Evolutionary conservation across 352 stramenopile genomes (phyloP).

Genomic region (Globisporangium recalcitrans): DNA sequence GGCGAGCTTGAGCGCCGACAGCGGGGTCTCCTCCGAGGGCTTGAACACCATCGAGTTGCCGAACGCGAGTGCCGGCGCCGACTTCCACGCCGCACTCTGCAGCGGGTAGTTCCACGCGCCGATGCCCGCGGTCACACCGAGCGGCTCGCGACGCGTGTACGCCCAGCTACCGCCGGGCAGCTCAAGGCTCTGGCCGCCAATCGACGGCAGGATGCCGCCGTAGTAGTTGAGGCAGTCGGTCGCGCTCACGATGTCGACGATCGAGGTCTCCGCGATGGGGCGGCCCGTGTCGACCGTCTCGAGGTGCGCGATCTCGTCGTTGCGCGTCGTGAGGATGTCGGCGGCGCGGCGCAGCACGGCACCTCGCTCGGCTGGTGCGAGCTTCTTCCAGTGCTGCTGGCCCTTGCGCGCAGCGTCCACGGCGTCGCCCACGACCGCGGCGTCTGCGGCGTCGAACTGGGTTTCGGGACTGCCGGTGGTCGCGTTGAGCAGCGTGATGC

Average conservation of each 20-base stretch:
- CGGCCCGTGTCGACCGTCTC: constrained; percentile 79
- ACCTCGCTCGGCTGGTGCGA: constrained; percentile 55
- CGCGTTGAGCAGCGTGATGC: constrained; percentile 61
- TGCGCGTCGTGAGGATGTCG: constrained; percentile 51
- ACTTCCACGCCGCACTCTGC: constrained; percentile 79
- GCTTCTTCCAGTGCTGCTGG: constrained; percentile 60
- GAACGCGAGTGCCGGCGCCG: constrained; percentile 72
- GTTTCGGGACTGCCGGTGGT: constrained; percentile 43
- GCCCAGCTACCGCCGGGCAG: constrained; percentile 61
- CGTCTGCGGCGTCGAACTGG: constrained; percentile 42
- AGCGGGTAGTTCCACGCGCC: constrained; percentile 84
- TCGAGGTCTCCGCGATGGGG: constrained; percentile 64
- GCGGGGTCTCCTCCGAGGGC: constrained; percentile 82
- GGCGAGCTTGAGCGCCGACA: constrained; percentile 60
- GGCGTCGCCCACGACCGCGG: constrained; percentile 41
- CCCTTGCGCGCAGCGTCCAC: constrained; percentile 35
- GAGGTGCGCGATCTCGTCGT: constrained; percentile 59
- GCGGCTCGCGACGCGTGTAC: constrained; percentile 70
- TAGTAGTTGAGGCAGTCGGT: constrained; percentile 81
- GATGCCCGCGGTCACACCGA: constrained; percentile 70
- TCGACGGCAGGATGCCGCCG: constrained; percentile 49
- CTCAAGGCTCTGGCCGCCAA: constrained; percentile 69
- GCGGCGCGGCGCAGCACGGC: constrained; percentile 57
- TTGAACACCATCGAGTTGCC: constrained; percentile 93
- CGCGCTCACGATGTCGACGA: constrained; percentile 65